These are phyloP conservation scores for Fusarium albidum DNA, from an alignment of 2,329 filamentous ascomycete species.

Conservation along the genomic window DNA sequence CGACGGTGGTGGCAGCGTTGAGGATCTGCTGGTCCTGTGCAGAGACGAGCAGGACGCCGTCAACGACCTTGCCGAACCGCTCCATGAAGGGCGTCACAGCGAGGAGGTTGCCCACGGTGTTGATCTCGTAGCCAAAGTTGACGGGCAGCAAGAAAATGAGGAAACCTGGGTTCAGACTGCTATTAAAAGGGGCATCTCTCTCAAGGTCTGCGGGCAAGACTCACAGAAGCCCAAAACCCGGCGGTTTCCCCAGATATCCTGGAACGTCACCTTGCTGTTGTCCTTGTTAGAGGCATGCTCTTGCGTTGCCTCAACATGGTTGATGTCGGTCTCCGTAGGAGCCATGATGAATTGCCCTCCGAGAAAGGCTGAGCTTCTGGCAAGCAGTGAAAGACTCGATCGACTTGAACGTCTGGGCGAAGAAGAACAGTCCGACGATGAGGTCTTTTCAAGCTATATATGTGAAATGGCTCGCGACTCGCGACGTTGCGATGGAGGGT, in stretches of 20 bases:
- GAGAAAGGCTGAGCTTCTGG: background rate
- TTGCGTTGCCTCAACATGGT: constrained; percentile 18
- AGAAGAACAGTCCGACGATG: background rate
- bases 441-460: background rate
- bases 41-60: constrained; percentile 27
- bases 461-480: background rate
- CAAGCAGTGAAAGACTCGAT: background rate
- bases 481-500: background rate
- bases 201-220: background rate
- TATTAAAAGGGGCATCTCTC: no score
- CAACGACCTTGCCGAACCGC: constrained; percentile 31
- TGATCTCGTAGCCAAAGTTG: constrained; percentile 43
- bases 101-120: constrained; percentile 41
- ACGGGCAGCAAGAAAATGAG: constrained; percentile 41
- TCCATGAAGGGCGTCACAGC: constrained; percentile 38
- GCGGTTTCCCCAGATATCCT: constrained; percentile 29
- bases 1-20: constrained; percentile 40
- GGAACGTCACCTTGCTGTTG: constrained; percentile 14
- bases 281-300: background rate
- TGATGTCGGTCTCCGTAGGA: constrained; percentile 14
- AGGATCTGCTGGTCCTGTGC: constrained; percentile 43
- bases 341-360: constrained; percentile 9
- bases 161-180: constrained; percentile 25
- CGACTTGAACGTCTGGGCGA: background rate
- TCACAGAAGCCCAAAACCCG: constrained; percentile 32